Conservation (phyloP, 2,329 filamentous ascomycete species). For the Aspergillus quadrilineatus region DNA sequence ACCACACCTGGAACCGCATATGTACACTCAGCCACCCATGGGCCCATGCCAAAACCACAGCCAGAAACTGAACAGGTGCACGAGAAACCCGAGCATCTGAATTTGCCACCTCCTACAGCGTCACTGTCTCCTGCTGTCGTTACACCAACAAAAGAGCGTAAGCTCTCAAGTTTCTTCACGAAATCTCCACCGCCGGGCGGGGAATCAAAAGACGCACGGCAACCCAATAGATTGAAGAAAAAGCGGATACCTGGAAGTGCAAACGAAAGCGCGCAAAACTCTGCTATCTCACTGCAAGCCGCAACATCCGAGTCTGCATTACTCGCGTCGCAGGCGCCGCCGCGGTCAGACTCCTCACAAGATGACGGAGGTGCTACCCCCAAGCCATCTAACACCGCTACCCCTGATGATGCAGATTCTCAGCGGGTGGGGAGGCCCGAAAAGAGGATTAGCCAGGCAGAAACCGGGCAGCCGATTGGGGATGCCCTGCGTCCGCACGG, state of each 20-base stretch:
- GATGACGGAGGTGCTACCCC: conserved; percentile 37
- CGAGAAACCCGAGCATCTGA: conserved; percentile 32
- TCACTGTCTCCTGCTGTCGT: conserved; percentile 41
- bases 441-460: conserved; percentile 30
- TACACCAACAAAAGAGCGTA: conserved; percentile 66
- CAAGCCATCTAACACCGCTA: conserved; percentile 33
- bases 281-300: conserved; percentile 69
- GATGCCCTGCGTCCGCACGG: conserved; percentile 62
- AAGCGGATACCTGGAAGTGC: conserved; percentile 73
- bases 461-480: conserved; percentile 46
- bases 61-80: conserved; percentile 1
- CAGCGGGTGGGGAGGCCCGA: conserved; percentile 24
- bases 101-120: conserved; percentile 47
- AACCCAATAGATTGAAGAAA: conserved; percentile 89
- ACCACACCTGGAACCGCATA: conserved; percentile 21
- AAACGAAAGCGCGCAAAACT: conserved; percentile 88
- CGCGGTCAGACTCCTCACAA: conserved; percentile 28
- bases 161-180: conserved; percentile 66
- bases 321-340: conserved; percentile 24
- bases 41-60: conserved; percentile 31
- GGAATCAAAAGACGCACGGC: conserved; percentile 60
- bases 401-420: conserved; percentile 24
- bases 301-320: conserved; percentile 45
- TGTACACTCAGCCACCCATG: conserved; percentile 35
- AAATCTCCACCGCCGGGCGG: conserved; percentile 64